A percentile compares a stretch with the other conserved stretches of the same genome.
Evolutionary conservation across 176 grass and related monocot genomes (phyloP).

Genomic region (Triticum monococcum): DNA sequence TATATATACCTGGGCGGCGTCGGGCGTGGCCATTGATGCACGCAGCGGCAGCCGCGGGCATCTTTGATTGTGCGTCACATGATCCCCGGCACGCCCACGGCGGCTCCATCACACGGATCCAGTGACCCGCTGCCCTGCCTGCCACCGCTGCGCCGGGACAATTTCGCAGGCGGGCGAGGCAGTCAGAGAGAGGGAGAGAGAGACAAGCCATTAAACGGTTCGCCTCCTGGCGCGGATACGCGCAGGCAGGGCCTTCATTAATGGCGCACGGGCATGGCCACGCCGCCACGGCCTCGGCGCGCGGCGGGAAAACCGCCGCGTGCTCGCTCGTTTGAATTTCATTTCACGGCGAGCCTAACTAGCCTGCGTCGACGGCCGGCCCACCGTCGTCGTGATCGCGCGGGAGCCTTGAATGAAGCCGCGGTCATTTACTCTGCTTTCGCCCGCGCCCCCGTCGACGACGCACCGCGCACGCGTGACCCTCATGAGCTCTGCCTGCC

Average conservation of each 20-base stretch:
- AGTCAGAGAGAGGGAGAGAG: neutral
- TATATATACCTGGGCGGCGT: neutral
- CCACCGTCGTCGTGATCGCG: neutral
- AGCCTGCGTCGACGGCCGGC: neutral
- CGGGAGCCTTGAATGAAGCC: constrained; percentile 48
- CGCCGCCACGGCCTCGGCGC: neutral
- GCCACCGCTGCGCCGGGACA: constrained; percentile 13
- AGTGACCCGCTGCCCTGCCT: constrained; percentile 16
- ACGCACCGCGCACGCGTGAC: neutral
- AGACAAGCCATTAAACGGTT: constrained; percentile 19
- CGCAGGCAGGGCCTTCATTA: constrained; percentile 13
- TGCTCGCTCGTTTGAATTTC: neutral
- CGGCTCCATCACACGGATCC: constrained; percentile 55
- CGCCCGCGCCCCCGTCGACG: neutral
- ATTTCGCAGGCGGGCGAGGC: neutral
- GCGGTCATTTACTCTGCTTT: constrained; percentile 20
- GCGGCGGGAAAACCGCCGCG: neutral
- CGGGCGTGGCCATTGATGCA: constrained; percentile 2
- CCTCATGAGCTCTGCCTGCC: neutral
- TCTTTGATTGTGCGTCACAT: constrained; percentile 80
- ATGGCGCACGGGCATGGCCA: neutral
- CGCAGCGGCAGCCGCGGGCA: constrained; percentile 37
- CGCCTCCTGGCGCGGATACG: neutral
- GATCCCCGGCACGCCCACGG: constrained; percentile 49
- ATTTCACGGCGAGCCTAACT: neutral